Conservation (phyloP, 495 filamentous ascomycete genomes). For the Penicillium salamii region DNA sequence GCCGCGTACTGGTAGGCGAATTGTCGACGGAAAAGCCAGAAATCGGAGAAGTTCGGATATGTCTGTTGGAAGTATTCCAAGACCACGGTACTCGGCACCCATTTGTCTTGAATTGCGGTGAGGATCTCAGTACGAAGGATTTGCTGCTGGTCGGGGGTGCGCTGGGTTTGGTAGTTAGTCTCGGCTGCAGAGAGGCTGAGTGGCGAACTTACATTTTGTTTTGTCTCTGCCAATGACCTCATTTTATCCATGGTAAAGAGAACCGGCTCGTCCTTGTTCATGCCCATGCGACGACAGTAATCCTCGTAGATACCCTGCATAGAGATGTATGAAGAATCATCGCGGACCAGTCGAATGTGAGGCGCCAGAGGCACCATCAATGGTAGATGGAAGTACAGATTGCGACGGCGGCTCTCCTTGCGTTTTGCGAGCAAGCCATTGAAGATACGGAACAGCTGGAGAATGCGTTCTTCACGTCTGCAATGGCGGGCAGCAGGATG, state of each 20-base stretch:
- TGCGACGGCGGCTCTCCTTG: slow-evolving; percentile 90
- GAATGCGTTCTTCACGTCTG: slow-evolving; percentile 87
- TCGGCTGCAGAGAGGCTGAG: not conserved
- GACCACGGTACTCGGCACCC: slow-evolving; percentile 74
- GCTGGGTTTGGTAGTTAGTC: slow-evolving; percentile 45
- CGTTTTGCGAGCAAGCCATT: slow-evolving; percentile 84
- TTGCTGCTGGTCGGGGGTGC: slow-evolving; percentile 63
- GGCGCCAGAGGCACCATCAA: slow-evolving; percentile 93
- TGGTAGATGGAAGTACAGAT: slow-evolving; percentile 92
- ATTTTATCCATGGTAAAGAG: slow-evolving; percentile 94
- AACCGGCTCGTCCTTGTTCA: slow-evolving; percentile 92
- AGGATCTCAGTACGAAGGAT: slow-evolving; percentile 78
- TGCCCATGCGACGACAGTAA: slow-evolving; percentile 79
- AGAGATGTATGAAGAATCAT: slow-evolving; percentile 91
- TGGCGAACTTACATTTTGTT: slow-evolving; percentile 51
- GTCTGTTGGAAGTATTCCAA: slow-evolving; percentile 87
- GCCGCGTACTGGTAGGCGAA: slow-evolving; percentile 96
- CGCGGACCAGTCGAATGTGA: slow-evolving; percentile 88
- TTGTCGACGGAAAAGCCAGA: slow-evolving; percentile 96
- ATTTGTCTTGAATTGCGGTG: slow-evolving; percentile 85
- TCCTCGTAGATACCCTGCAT: slow-evolving; percentile 94
- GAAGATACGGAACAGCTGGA: slow-evolving; percentile 97
- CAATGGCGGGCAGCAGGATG: slow-evolving; percentile 90
- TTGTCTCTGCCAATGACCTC: slow-evolving; percentile 67
- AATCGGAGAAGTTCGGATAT: slow-evolving; percentile 87